These are phyloP conservation scores for Hanseniaspora singularis DNA, from an alignment of 805 yeast species.

Conservation along the genomic window DNA sequence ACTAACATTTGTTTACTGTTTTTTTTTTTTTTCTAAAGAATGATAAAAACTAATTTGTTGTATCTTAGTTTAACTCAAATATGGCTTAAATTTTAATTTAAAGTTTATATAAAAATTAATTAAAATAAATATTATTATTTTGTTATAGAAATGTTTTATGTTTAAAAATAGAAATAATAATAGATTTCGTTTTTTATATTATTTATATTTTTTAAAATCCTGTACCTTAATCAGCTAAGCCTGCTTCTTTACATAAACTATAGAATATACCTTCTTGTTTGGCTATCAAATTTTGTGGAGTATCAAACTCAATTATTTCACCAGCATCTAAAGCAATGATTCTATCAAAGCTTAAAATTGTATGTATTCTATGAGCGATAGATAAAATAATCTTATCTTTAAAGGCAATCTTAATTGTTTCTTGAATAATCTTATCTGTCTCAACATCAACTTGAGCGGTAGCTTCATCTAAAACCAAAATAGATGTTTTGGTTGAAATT, in stretches of 20 bases:
- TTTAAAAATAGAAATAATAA: no score
- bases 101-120: no score
- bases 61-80: no score
- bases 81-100: no score
- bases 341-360: conserved; percentile 69
- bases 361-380: conserved; percentile 74
- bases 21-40: no score
- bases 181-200: no score
- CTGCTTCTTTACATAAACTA: conserved; percentile 72
- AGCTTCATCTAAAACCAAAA: conserved; percentile 70
- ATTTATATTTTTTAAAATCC: no score
- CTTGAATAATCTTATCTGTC: conserved; percentile 65
- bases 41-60: no score
- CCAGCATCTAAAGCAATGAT: conserved; percentile 70
- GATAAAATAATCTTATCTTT: conserved; percentile 68
- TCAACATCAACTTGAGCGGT: conserved; percentile 84
- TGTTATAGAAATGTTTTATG: no score
- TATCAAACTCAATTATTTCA: conserved; percentile 61
- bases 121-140: no score
- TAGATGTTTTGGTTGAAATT: conserved; percentile 38
- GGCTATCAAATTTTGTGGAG: conserved; percentile 54
- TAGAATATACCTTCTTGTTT: conserved; percentile 62
- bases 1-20: no score
- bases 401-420: conserved; percentile 64
- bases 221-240: conserved; percentile 36